phyloP scores from a whole-genome alignment of 106 monocot species.

The Platanthera zijinensis region DNA sequence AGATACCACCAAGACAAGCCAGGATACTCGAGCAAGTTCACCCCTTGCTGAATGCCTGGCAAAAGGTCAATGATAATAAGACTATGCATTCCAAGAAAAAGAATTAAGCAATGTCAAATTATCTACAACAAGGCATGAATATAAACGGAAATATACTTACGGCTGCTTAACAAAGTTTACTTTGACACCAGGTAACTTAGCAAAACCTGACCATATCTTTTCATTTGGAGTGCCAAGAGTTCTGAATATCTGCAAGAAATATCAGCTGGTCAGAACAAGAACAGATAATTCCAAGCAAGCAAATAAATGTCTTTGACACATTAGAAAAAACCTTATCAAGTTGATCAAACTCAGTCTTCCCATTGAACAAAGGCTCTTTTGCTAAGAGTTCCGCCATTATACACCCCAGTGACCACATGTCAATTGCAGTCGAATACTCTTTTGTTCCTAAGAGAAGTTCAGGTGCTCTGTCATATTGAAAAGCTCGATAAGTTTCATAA shows the following conservation, averaged over 20 bases:
- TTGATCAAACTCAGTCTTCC: constrained; percentile 79
- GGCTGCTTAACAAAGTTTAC: constrained; percentile 63
- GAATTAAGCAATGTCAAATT: not conserved
- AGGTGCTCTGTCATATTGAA: constrained; percentile 48
- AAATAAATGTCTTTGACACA: not conserved
- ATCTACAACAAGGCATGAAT: not conserved
- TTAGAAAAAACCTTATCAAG: constrained; percentile 59
- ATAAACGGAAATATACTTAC: constrained; percentile 37
- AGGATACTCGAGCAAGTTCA: constrained; percentile 27
- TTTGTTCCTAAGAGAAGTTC: constrained; percentile 79
- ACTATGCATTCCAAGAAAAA: not conserved
- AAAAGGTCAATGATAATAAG: constrained; percentile 23
- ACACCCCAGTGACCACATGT: constrained; percentile 93
- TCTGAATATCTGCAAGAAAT: constrained; percentile 57
- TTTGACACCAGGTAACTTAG: constrained; percentile 53
- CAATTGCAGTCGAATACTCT: constrained; percentile 87
- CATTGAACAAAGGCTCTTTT: constrained; percentile 74
- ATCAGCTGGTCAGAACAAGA: not conserved
- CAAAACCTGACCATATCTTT: constrained; percentile 79
- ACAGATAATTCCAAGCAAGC: not conserved
- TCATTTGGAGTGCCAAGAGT: constrained; percentile 81
- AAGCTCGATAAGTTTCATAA: not conserved
- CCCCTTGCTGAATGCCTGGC: constrained; percentile 22
- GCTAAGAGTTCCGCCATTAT: constrained; percentile 92
- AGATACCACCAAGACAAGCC: constrained; percentile 22